Evolutionary conservation across 208 protist genomes (phyloP), one percentile per base, ranked within the genome.

Genomic region (Porcisia deanei): DNA sequence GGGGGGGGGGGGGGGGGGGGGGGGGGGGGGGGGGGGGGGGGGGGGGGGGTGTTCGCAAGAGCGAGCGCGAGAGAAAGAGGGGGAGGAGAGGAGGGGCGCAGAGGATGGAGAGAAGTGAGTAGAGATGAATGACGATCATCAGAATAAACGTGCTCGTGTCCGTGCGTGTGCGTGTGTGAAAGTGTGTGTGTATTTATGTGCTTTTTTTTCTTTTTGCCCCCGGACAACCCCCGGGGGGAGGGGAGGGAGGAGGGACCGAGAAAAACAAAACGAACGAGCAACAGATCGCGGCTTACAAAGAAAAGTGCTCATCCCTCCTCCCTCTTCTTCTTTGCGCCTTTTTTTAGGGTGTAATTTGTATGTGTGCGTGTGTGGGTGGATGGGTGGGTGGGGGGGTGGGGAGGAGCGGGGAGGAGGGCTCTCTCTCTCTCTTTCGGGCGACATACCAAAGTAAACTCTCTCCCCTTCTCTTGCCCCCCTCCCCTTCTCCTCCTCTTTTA

Each of bases 341-440:
- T 52, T 52, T 52, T 52, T 14, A 52, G 47, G 10, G 47, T 52
- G 54, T n/a, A 34, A 22, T 34, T 71, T 58, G 67, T 71, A 37
- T 70, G 43, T 71, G 49, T 71, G 43, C 20, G 65, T 70, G 65
- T 70, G 65, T 70, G 65, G 41, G 47, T 45, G 57, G 63, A 8
- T 64, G 71, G 8, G 0, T 12, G 47, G 8, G 47, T 52, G 8
- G 47, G 10, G 0, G 47, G 10, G 47, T 12, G 47, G 10, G 47
- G 47, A 12, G 47, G 10, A 0, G 47, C n/a, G 47, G 47, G 47
- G 47, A 5, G 10, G 47, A 52, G 47, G 47, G 47, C 8, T 5
- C 10, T 52, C 47, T 12, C 9, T 49, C 30, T 30, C 30, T 30
- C 30, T 30, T 30, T 30, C 30, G 30, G 47, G 47, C 47, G 10